Percentiles rank a stretch among this genome's conserved stretches.
phyloP scores from a whole-genome alignment of 495 filamentous ascomycete genomes.

The Aspergillus diversus region DNA sequence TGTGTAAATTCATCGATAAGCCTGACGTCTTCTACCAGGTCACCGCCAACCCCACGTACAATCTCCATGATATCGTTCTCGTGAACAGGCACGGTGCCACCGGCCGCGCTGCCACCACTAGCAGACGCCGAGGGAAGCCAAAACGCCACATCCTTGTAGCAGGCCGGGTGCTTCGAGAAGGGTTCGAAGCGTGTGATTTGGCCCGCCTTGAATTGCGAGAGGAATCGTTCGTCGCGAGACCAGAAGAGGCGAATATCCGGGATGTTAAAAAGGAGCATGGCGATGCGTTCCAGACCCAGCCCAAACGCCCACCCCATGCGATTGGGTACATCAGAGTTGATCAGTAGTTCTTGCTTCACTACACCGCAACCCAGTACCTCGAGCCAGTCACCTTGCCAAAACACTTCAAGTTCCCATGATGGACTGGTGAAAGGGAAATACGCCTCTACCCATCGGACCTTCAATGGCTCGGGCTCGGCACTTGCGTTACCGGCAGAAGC shows the following conservation, averaged over 20 bases:
- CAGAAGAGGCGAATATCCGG: slow-evolving; percentile 98
- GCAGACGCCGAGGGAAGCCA: slow-evolving; percentile 68
- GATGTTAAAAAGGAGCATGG: slow-evolving; percentile 95
- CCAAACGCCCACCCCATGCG: slow-evolving; percentile 96
- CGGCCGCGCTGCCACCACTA: slow-evolving; percentile 53
- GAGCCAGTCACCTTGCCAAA: slow-evolving; percentile 93
- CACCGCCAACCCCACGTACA: slow-evolving; percentile 76
- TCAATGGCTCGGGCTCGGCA: slow-evolving; percentile 65
- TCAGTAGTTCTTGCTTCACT: slow-evolving; percentile 76
- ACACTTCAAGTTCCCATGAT: slow-evolving; percentile 94
- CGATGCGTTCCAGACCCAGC: slow-evolving; percentile 87
- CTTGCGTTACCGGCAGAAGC: slow-evolving; percentile 59
- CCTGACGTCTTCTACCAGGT: slow-evolving; percentile 83
- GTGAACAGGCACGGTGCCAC: slow-evolving; percentile 65
- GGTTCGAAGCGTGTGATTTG: slow-evolving; percentile 72
- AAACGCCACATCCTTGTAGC: slow-evolving; percentile 90
- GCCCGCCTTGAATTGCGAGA: slow-evolving; percentile 75
- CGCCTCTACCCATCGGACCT: slow-evolving; percentile 91
- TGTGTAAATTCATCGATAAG: slow-evolving; percentile 85
- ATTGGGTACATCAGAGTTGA: slow-evolving; percentile 72
- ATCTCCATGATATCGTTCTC: slow-evolving; percentile 98
- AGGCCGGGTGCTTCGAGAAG: slow-evolving; percentile 87
- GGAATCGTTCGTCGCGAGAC: slow-evolving; percentile 81
- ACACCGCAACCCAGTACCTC: slow-evolving; percentile 95
- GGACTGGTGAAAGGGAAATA: slow-evolving; percentile 96